Base-by-base conservation (phyloP, 495 filamentous ascomycete species). In the Neurospora sp. region DNA sequence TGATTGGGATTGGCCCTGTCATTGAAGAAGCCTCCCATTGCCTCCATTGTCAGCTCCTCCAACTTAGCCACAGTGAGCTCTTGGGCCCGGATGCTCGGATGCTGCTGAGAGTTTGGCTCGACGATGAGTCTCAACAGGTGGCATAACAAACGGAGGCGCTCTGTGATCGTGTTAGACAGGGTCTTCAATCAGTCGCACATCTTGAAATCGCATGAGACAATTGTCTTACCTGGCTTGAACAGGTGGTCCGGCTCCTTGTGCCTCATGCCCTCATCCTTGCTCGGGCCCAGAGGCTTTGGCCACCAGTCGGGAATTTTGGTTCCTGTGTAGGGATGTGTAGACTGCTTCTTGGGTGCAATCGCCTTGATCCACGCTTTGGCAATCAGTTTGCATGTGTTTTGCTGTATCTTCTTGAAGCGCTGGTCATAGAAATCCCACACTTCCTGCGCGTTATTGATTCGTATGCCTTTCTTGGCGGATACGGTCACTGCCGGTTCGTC, bases 171-270 rank as follows among this genome's bases (percentile, higher is more conserved):
- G 71, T 73, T 38, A 73, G 69, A 12, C 18, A 35, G 37, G 4
- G 5, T 14, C 74, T 20, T 71, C 59, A 38, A 35, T 40, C 12
- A 23, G 3, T 69, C 4, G 48, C 14, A 27, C 42, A 12, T 39
- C 39, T 7, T 18, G 11, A 20, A 70, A 35, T 40, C 35, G 39
- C 11, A 71, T 72, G 46, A 75, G 75, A 39, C 20, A 18, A n/a
- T 72, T 37, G 59, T 23, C 23, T 27, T 82, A 96, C 93, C 89
- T 73, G 88, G 87, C 84, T 92, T 97, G 76, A 86, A 85, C 39
- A 94, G 76, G 80, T 98, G 94, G 76, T 97, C 93, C 0, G 94
- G 94, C 83, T 97, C 94, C 77, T 88, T 92, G 80, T 96, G 93
- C 38, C 88, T 84, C 20, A 87, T 80, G 72, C 71, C 77, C 10